Evolutionary conservation across 306 rosid species (phyloP).

Genomic region (Hippophae rhamnoides): DNA sequence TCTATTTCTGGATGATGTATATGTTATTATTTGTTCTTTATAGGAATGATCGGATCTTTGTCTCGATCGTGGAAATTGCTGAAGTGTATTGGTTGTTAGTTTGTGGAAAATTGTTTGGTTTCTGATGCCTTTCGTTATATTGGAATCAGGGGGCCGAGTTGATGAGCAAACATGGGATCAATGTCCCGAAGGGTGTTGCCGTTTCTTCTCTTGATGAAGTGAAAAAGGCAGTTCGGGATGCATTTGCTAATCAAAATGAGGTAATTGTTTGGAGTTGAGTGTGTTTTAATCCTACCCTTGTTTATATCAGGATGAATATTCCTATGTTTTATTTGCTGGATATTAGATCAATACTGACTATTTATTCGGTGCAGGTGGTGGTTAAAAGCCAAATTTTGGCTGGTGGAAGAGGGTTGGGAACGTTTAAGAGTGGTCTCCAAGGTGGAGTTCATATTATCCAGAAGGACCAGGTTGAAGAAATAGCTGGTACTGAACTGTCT

Average conservation of each 20-base stretch:
- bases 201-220: constrained; percentile 35
- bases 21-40: not conserved
- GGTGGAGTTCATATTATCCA: constrained; percentile 97
- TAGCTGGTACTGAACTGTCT: constrained; percentile 60
- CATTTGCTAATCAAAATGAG: constrained; percentile 52
- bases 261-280: constrained; percentile 16
- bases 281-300: not conserved
- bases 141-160: constrained; percentile 76
- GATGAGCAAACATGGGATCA: constrained; percentile 82
- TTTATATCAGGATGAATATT: not conserved
- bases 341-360: constrained; percentile 20
- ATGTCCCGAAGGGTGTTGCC: constrained; percentile 55
- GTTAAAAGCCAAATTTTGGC: constrained; percentile 82
- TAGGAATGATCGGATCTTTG: not conserved
- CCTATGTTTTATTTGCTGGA: not conserved
- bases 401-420: constrained; percentile 96
- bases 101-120: constrained; percentile 1
- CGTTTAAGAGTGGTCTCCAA: constrained; percentile 79
- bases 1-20: too few relatives aligned
- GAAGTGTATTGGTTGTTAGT: not conserved
- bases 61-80: not conserved
- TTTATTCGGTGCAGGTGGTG: constrained; percentile 40
- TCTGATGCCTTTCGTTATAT: not conserved
- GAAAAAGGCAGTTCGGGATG: constrained; percentile 42
- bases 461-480: constrained; percentile 70